A percentile compares a stretch with the other conserved stretches of the same genome.
These are phyloP conservation scores for Exophiala mesophila DNA, from an alignment of 2,329 filamentous ascomycete genomes.

Conservation along the genomic window DNA sequence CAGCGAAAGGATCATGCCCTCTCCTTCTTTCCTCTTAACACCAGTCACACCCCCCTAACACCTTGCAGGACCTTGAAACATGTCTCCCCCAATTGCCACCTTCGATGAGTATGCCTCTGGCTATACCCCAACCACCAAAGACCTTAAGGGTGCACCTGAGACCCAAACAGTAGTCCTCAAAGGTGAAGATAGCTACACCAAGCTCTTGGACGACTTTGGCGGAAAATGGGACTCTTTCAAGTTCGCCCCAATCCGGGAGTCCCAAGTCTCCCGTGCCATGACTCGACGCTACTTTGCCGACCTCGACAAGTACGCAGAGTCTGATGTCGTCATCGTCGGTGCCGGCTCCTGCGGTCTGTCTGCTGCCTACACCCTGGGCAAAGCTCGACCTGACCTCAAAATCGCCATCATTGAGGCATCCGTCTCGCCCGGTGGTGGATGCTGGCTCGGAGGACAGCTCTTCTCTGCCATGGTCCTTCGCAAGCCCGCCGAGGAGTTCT, in stretches of 20 bases:
- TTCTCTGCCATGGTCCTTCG: conserved; percentile 96
- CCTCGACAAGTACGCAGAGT: conserved; percentile 83
- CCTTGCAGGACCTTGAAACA: conserved; percentile 43
- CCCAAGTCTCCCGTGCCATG: conserved; percentile 89
- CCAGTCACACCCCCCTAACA: conserved; percentile 21
- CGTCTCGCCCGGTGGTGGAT: conserved; percentile 77
- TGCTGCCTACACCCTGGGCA: conserved; percentile 77
- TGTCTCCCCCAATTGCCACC: conserved; percentile 74
- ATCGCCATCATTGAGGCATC: conserved; percentile 87
- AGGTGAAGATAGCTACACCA: conserved; percentile 35
- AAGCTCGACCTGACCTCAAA: conserved; percentile 79
- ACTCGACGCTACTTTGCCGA: conserved; percentile 88
- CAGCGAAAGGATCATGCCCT: conserved; percentile 99
- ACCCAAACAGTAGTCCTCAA: conserved; percentile 43
- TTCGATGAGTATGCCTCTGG: conserved; percentile 39
- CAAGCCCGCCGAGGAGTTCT: conserved; percentile 82
- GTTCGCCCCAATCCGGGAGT: conserved; percentile 85
- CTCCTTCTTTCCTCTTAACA: conserved; percentile 36
- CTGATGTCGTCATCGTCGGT: conserved; percentile 88
- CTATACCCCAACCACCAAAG: conserved; percentile 27
- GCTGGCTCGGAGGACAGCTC: conserved; percentile 89
- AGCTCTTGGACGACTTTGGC: conserved; percentile 60
- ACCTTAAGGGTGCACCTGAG: conserved; percentile 33
- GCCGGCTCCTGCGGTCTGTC: conserved; percentile 84
- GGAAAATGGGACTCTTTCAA: conserved; percentile 76